These are phyloP conservation scores for Malassezia equina DNA, from an alignment of 1,284 basidiomycete species.

Conservation along the genomic window DNA sequence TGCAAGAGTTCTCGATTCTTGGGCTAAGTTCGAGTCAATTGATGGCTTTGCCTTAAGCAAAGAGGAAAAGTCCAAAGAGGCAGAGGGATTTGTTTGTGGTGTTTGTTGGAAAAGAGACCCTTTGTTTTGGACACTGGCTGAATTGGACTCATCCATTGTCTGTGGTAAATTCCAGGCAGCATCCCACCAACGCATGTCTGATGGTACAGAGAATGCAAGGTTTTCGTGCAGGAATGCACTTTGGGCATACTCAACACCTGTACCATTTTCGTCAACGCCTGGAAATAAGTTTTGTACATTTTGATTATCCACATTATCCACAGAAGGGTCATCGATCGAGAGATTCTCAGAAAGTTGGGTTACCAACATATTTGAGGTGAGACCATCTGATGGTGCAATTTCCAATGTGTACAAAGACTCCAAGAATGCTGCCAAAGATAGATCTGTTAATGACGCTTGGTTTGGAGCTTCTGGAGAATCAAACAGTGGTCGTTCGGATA, in stretches of 20 bases:
- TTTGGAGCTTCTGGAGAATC: background rate
- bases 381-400: constrained; percentile 31
- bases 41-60: background rate
- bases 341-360: constrained; percentile 1
- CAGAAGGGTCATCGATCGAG: background rate
- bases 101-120: background rate
- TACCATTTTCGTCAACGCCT: background rate
- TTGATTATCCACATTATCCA: background rate
- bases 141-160: background rate
- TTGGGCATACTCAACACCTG: background rate
- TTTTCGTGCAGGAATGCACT: constrained; percentile 29
- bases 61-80: background rate
- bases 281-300: background rate
- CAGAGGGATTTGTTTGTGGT: background rate
- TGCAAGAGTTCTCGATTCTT: background rate
- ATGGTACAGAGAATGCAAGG: constrained; percentile 41
- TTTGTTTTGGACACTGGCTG: background rate
- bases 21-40: background rate
- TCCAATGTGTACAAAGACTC: constrained; percentile 44
- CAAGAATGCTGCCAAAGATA: constrained; percentile 42
- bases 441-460: constrained; percentile 15
- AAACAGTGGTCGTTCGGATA: background rate
- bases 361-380: constrained; percentile 12
- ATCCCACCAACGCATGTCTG: constrained; percentile 46
- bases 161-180: constrained; percentile 19